Conservation (phyloP, 2,329 filamentous ascomycete genomes). For the Diatrype stigma region DNA sequence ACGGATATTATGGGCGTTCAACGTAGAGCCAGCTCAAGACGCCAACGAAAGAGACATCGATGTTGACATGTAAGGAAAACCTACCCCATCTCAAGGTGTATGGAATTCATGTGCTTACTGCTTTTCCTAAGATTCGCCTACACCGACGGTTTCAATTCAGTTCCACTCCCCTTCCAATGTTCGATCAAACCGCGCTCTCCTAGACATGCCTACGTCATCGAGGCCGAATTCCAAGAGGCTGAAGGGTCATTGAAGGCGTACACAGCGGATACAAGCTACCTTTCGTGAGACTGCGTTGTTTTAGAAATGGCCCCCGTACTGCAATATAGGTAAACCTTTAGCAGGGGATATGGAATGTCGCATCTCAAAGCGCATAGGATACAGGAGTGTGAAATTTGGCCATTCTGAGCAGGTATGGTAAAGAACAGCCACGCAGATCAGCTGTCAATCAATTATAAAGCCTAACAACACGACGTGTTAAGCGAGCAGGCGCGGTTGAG, state of each 20-base stretch:
- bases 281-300: slow-evolving; percentile 12
- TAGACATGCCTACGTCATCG: slow-evolving; percentile 27
- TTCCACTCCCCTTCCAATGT: slow-evolving; percentile 36
- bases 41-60: slow-evolving; percentile 27
- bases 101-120: background rate
- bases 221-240: slow-evolving; percentile 25
- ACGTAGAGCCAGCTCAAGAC: slow-evolving; percentile 29
- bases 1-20: slow-evolving; percentile 50
- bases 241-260: slow-evolving; percentile 24
- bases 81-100: background rate
- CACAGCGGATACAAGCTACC: slow-evolving; percentile 13
- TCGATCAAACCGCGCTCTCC: slow-evolving; percentile 33
- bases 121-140: slow-evolving; percentile 32
- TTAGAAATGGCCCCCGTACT: too few relatives aligned
- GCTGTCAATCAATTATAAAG: too few relatives aligned
- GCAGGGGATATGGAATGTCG: too few relatives aligned
- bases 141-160: slow-evolving; percentile 40
- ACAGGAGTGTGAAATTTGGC: too few relatives aligned
- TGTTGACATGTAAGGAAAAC: slow-evolving; percentile 33
- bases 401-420: too few relatives aligned
- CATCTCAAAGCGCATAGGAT: too few relatives aligned
- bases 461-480: too few relatives aligned
- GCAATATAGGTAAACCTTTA: too few relatives aligned
- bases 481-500: too few relatives aligned
- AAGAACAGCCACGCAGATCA: too few relatives aligned